A percentile compares a stretch with the other conserved stretches of the same genome.
Conservation (phyloP, 805 yeast genomes). For the Schizosaccharomyces lindneri region DNA sequence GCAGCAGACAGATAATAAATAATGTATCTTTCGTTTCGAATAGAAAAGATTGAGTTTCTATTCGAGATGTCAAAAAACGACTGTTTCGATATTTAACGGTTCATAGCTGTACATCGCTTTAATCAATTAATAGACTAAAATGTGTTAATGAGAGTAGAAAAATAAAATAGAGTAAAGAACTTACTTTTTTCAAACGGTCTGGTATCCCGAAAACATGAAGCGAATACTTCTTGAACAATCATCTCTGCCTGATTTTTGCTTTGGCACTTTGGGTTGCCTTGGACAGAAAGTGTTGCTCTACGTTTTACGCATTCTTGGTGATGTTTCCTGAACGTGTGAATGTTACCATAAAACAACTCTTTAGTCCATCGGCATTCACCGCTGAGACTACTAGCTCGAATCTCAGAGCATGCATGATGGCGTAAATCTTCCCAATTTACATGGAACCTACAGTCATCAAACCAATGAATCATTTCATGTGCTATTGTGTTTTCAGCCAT, state of each 20-base stretch:
- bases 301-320: conserved; percentile 80
- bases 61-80: not conserved
- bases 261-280: conserved; percentile 65
- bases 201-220: conserved; percentile 79
- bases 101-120: no score
- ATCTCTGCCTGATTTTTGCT: conserved; percentile 47
- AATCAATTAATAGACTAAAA: not conserved
- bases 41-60: not conserved
- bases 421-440: conserved; percentile 64
- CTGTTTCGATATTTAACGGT: not conserved
- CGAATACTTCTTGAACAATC: conserved; percentile 72
- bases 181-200: conserved; percentile 88
- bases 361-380: conserved; percentile 87
- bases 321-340: conserved; percentile 35
- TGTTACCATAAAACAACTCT: conserved; percentile 40
- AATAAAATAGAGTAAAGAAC: conserved; percentile 13
- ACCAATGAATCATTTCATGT: conserved; percentile 83
- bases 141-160: not conserved
- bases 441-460: conserved; percentile 67
- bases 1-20: no score
- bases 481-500: conserved; percentile 77
- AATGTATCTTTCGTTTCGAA: no score
- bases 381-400: conserved; percentile 72
- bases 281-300: conserved; percentile 64
- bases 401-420: conserved; percentile 94